Percentiles rank a stretch among this genome's conserved stretches.
These are phyloP conservation scores for Saxispiralis lemnorum DNA, from an alignment of 495 filamentous ascomycete species.

Conservation along the genomic window DNA sequence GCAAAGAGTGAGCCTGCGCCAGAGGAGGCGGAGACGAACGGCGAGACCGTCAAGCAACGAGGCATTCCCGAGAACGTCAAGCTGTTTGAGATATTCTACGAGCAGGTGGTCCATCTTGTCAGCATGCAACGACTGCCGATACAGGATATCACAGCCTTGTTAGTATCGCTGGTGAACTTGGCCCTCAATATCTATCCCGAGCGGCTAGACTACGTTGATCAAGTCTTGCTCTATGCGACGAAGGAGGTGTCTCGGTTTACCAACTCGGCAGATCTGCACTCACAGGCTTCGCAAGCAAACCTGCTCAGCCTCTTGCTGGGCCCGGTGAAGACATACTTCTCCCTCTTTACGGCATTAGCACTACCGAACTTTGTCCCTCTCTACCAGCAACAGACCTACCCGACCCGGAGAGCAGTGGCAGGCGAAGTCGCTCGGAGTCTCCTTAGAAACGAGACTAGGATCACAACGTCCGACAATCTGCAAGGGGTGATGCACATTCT, in stretches of 20 bases:
- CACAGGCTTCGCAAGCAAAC: slow-evolving; percentile 67
- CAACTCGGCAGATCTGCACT: slow-evolving; percentile 87
- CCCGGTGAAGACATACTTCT: slow-evolving; percentile 75
- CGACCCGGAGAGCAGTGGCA: slow-evolving; percentile 76
- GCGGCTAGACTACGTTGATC: slow-evolving; percentile 83
- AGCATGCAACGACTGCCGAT: slow-evolving; percentile 79
- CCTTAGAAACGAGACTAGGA: slow-evolving; percentile 59
- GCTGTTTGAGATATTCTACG: slow-evolving; percentile 94
- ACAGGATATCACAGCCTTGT: slow-evolving; percentile 79
- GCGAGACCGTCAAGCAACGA: slow-evolving; percentile 37
- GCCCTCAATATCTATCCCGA: slow-evolving; percentile 92
- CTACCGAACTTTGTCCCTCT: slow-evolving; percentile 82
- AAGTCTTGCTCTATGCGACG: slow-evolving; percentile 75
- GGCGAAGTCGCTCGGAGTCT: slow-evolving; percentile 67
- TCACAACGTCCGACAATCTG: slow-evolving; percentile 58
- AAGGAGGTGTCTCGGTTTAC: slow-evolving; percentile 76
- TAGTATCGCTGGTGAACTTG: slow-evolving; percentile 82
- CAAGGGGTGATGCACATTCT: slow-evolving; percentile 79
- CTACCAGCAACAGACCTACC: slow-evolving; percentile 80
- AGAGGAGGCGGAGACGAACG: slow-evolving; percentile 17
- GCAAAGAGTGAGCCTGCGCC: slow-evolving; percentile 13
- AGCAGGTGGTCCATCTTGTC: slow-evolving; percentile 84
- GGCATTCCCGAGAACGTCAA: slow-evolving; percentile 69
- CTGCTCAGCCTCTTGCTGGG: slow-evolving; percentile 74
- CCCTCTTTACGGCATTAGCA: slow-evolving; percentile 80